Percentiles rank a stretch among this genome's conserved stretches.
phyloP scores from a whole-genome alignment of 257 asterid species.

The Nicotiana paniculata region DNA sequence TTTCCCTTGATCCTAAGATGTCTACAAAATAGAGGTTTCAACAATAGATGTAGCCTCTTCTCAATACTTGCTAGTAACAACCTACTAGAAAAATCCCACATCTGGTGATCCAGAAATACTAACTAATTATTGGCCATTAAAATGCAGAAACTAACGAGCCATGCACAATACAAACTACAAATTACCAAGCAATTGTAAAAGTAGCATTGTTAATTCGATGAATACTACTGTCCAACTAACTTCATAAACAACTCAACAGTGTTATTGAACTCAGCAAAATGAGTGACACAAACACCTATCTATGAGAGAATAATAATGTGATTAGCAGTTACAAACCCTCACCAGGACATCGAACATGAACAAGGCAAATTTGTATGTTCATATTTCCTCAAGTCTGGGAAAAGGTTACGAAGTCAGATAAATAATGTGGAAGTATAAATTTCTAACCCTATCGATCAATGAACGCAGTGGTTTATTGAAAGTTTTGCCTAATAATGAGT shows the following conservation, averaged over 20 bases:
- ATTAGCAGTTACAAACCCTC: not conserved
- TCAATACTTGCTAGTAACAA: not conserved
- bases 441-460: not conserved
- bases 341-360: not conserved
- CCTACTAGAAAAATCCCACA: not conserved
- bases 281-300: not conserved
- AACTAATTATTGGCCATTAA: not conserved
- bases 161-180: not conserved
- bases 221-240: not conserved
- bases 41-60: not conserved
- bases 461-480: not conserved
- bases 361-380: not conserved
- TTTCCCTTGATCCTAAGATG: not conserved
- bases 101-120: not conserved
- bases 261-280: not conserved
- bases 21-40: not conserved
- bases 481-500: not conserved
- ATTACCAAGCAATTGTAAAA: not conserved
- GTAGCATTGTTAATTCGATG: not conserved
- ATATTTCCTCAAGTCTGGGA: not conserved
- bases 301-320: not conserved
- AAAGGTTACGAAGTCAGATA: not conserved
- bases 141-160: not conserved
- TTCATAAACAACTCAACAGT: not conserved
- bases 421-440: not conserved